Evolutionary conservation across 1,284 basidiomycete species (phyloP).

Genomic region (Rhodotorula sp.): DNA sequence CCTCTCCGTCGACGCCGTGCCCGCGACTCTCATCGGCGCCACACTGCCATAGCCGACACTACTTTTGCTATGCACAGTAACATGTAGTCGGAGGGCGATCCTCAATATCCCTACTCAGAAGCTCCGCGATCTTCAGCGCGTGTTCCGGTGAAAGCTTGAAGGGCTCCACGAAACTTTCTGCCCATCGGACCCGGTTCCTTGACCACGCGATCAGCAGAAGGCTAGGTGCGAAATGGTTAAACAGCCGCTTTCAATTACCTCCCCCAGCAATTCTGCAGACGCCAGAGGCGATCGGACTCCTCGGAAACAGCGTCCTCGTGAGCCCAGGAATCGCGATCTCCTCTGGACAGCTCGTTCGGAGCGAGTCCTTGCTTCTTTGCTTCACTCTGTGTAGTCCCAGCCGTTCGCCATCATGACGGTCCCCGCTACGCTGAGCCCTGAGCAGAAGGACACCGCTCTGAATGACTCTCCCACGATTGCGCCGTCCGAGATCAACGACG

Average conservation of each 20-base stretch:
- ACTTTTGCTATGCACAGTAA: too few relatives aligned
- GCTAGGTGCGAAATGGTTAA: background rate
- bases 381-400: background rate
- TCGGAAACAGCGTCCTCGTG: background rate
- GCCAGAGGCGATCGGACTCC: background rate
- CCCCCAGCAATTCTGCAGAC: too few relatives aligned
- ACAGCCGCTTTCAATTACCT: background rate
- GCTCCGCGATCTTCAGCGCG: background rate
- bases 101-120: background rate
- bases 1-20: too few relatives aligned
- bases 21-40: too few relatives aligned
- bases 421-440: background rate
- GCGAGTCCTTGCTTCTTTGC: background rate
- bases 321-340: conserved; percentile 3
- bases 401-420: background rate
- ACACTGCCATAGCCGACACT: too few relatives aligned
- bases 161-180: background rate
- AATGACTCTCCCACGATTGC: background rate
- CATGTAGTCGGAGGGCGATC: too few relatives aligned
- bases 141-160: too few relatives aligned
- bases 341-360: background rate
- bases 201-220: background rate
- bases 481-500: background rate
- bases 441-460: conserved; percentile 5
- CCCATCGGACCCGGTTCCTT: background rate